Evolutionary conservation across 2,329 filamentous ascomycete genomes (phyloP), one percentile per base, ranked within the genome.

Genomic region (Endocalyx cinctus): DNA sequence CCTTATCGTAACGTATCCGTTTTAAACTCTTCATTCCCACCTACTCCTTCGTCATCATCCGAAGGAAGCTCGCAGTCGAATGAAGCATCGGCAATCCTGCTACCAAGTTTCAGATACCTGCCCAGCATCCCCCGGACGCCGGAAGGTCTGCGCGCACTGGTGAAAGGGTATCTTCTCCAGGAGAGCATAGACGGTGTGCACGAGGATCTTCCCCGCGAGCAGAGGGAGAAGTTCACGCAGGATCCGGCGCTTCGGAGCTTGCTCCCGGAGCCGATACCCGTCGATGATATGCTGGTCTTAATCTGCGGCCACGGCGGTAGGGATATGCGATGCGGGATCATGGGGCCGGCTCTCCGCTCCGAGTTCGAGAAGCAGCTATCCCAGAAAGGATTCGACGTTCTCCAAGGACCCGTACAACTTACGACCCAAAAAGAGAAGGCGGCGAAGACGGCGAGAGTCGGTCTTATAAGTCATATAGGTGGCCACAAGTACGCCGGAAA

Each of bases 401-500:
- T 70, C 6, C 54, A 52, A 31, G 72, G 62, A 0, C 64, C 69
- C 2, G 66, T 70, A 7, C 50, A 62, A n/a, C 52, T 66, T 4
- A 54, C 63, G 18, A 47, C 41, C 11, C 14, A 30, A 3, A 40
- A 31, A 17, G 29, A n/a, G 5, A 40, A 42, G n/a, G 39, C 44
- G 46, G 39, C 41, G 10, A 43, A 46, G 6, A 63, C 69, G 1
- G 83, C 79, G 2, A 65, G 79, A 29, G 73, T 89, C 1, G 86
- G 77, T 0, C 51, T 82, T 34, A 84, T 89, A 35, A 87, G 81
- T 40, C 87, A 94, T 50, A 80, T 94, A 33, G 85, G 86, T 1
- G 87, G 87, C 0, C 87, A 94, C 60, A 89, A 88, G 56, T 90
- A 82, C 55, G 87, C 87, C 0, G 87, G 87, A 2, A 94, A 94